These are phyloP conservation scores for Craspedostauros australis DNA, from an alignment of 108 stramenopile species.

Conservation along the genomic window DNA sequence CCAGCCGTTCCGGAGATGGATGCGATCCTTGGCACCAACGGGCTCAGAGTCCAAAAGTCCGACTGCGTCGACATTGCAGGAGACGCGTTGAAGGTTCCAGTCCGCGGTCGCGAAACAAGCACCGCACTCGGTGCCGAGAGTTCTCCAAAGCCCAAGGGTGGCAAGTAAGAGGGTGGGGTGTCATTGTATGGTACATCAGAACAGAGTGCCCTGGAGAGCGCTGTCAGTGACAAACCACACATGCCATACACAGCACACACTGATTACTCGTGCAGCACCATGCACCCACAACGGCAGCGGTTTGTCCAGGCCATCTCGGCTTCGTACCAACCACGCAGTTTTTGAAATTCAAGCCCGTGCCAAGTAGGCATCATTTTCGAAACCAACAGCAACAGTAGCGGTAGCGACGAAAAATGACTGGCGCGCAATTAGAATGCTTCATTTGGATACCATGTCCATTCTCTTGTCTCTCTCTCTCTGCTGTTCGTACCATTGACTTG, in stretches of 20 bases:
- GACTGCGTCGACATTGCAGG: slow-evolving; percentile 61
- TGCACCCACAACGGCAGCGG: too few species aligned
- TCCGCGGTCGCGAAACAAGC: neutral
- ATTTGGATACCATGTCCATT: too few species aligned
- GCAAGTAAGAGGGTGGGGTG: neutral
- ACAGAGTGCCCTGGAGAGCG: neutral
- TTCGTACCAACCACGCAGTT: too few species aligned
- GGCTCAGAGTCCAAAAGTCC: slow-evolving; percentile 66
- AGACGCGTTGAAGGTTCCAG: slow-evolving; percentile 32
- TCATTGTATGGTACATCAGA: too few species aligned
- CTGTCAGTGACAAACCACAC: neutral
- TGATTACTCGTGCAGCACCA: neutral
- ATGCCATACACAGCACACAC: neutral
- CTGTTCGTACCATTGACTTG: too few species aligned
- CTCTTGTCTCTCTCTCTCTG: too few species aligned
- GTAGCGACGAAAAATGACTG: too few species aligned
- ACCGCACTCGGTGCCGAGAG: neutral
- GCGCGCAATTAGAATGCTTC: too few species aligned
- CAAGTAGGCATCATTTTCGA: too few species aligned
- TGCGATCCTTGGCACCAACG: slow-evolving; percentile 79
- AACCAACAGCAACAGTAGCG: too few species aligned
- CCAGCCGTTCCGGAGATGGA: slow-evolving; percentile 76
- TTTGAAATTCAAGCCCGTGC: too few species aligned
- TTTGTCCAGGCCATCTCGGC: too few species aligned
- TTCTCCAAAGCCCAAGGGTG: neutral